These are phyloP conservation scores for Pythium grandisporangium DNA, from an alignment of 352 stramenopile genomes.

Conservation along the genomic window DNA sequence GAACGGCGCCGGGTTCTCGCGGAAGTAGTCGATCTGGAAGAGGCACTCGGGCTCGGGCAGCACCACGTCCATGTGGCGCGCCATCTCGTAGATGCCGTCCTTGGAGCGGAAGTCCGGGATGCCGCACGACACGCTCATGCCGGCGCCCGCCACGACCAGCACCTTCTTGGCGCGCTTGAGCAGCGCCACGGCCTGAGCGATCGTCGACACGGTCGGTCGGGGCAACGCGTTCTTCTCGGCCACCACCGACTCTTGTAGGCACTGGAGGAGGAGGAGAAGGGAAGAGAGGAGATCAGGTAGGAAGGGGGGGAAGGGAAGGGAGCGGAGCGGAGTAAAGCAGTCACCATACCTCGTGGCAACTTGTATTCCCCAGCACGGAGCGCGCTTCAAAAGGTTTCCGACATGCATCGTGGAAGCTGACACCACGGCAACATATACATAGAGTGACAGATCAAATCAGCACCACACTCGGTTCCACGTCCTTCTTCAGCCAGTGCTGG, in stretches of 20 bases:
- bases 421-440: too few relatives aligned
- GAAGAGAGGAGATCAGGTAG: neutral
- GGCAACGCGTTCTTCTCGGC: conserved; percentile 14
- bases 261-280: conserved; percentile 11
- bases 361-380: conserved; percentile 66
- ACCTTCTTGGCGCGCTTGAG: conserved; percentile 80
- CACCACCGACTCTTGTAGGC: conserved; percentile 26
- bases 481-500: too few relatives aligned
- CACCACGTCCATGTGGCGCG: conserved; percentile 69
- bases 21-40: conserved; percentile 99
- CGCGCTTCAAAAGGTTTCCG: conserved; percentile 10
- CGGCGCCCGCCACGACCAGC: conserved; percentile 87
- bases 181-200: conserved; percentile 57
- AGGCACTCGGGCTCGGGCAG: conserved; percentile 94
- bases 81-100: conserved; percentile 81
- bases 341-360: conserved; percentile 62
- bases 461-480: too few relatives aligned
- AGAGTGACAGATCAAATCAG: too few relatives aligned
- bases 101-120: conserved; percentile 98
- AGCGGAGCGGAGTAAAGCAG: too few relatives aligned
- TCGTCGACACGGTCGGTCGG: conserved; percentile 26
- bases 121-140: conserved; percentile 94
- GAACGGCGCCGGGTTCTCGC: conserved; percentile 93
- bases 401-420: conserved; percentile 16
- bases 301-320: too few relatives aligned